These are phyloP conservation scores for Boletus sp. DNA, from an alignment of 1,284 basidiomycete species.

Conservation along the genomic window DNA sequence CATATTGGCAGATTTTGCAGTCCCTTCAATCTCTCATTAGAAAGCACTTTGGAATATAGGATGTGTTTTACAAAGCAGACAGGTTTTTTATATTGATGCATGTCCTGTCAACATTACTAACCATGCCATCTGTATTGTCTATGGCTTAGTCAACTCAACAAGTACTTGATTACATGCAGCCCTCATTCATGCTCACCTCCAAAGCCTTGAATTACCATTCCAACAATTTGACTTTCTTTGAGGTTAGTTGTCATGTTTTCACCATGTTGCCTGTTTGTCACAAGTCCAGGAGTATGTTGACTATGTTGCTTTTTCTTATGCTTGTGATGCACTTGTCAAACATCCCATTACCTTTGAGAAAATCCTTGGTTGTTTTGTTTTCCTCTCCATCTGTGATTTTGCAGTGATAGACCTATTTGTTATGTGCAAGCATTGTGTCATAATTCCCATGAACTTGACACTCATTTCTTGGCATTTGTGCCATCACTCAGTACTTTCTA, in stretches of 20 bases:
- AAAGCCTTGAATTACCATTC: constrained; percentile 62
- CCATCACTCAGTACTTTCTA: constrained; percentile 48
- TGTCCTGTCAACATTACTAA: constrained; percentile 60
- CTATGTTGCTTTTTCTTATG: constrained; percentile 61
- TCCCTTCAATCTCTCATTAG: constrained; percentile 65
- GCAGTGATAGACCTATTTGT: constrained; percentile 55
- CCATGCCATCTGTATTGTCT: constrained; percentile 35
- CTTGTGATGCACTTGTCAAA: constrained; percentile 53
- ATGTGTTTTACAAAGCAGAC: constrained; percentile 77
- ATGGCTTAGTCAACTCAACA: constrained; percentile 49
- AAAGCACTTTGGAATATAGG: constrained; percentile 64
- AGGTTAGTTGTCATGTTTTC: constrained; percentile 48
- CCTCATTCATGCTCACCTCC: constrained; percentile 63
- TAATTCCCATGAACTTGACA: constrained; percentile 47
- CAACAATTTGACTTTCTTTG: constrained; percentile 66
- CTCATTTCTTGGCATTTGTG: constrained; percentile 39
- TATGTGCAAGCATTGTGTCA: constrained; percentile 41
- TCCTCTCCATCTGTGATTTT: constrained; percentile 66
- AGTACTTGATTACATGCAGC: constrained; percentile 55
- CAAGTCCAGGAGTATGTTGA: constrained; percentile 61
- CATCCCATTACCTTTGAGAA: constrained; percentile 53
- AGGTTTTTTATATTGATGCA: constrained; percentile 76
- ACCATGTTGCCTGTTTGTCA: constrained; percentile 2
- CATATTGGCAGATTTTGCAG: constrained; percentile 52
- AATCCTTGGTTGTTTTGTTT: constrained; percentile 64